phyloP scores from a whole-genome alignment of 1,284 basidiomycete genomes.

The Pterulicium gracile region DNA sequence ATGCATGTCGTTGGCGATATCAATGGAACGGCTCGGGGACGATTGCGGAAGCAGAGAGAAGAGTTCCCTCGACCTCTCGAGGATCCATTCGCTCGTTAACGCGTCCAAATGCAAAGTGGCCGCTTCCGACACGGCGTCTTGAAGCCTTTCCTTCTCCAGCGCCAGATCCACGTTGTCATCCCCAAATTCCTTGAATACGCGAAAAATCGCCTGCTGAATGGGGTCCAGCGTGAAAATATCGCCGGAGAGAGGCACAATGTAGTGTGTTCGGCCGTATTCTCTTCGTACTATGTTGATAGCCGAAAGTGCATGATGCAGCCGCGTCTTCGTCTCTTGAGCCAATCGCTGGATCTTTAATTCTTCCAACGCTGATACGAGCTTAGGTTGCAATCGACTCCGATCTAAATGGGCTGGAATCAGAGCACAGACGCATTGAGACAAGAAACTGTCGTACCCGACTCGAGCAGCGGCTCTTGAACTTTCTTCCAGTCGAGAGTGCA shows the following conservation, averaged over 20 bases:
- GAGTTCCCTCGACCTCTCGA: neutral
- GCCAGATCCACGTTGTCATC: neutral
- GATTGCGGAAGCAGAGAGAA: neutral
- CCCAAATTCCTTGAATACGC: neutral
- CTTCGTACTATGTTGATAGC: neutral
- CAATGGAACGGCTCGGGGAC: neutral
- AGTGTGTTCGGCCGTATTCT: neutral
- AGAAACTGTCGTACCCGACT: too few species aligned
- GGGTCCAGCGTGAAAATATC: neutral
- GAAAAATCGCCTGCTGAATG: neutral
- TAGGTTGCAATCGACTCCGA: too few species aligned
- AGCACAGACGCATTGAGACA: too few species aligned
- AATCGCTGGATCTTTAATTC: too few species aligned
- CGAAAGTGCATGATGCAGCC: too few species aligned
- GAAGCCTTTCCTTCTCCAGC: neutral
- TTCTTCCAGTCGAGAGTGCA: too few species aligned
- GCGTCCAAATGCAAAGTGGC: neutral
- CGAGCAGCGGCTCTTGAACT: too few species aligned
- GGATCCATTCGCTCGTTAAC: neutral
- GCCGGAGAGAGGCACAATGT: neutral
- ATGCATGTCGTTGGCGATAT: too few species aligned
- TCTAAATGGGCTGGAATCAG: too few species aligned
- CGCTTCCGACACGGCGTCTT: neutral
- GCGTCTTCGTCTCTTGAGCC: too few species aligned
- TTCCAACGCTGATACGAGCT: too few species aligned